Evolutionary conservation across 257 asterid species (phyloP), one percentile per base, ranked within the genome.

Genomic region (Solanum chiquidenum): DNA sequence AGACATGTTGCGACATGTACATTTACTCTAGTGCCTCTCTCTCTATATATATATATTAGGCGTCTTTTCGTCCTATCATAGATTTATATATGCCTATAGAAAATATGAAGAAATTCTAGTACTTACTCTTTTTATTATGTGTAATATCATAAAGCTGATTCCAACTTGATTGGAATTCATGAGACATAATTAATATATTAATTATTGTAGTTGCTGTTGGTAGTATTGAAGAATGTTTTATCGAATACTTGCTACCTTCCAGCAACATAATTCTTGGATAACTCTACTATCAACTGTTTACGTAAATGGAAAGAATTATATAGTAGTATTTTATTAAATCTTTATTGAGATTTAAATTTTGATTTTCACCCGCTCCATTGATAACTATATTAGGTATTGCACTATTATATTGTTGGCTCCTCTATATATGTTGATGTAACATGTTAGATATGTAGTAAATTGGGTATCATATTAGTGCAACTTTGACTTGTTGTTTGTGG

Each of bases 401-500:
- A 37, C 49, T 84, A 68, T 1, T 31, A 5, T 34, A 60, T 2
- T 34, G 13, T 58, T 40, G 77, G 7, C 34, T 38, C 64, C 31
- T 62, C 31, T 62, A 62, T 62, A 62, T 31, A 40, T 64, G 72
- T 35, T 62, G 92, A 89, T 90, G 90, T 89, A 90, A 92, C 92
- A 86, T 83, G 40, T 38, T 49, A 40, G 66, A 71, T 29, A 46
- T 85, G 42, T 64, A 85, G 79, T 40, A 85, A 35, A 85, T 25
- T 40, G 40, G 62, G 79, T 85, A 14, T 25, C 37, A 75, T 37
- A 58, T 86, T 87, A 88, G 93, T 93, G 89, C 91, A 88, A 96
- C 69, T 49, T 94, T 95, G 98, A 95, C 98, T 94, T 93, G 38
- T 77, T 85, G 89, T 38, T 89, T 89, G 92, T 90, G 89, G 86